Percentiles rank a stretch among this genome's conserved stretches.
These are phyloP conservation scores for Aspergillus ostianus DNA, from an alignment of 495 filamentous ascomycete species.

Conservation along the genomic window DNA sequence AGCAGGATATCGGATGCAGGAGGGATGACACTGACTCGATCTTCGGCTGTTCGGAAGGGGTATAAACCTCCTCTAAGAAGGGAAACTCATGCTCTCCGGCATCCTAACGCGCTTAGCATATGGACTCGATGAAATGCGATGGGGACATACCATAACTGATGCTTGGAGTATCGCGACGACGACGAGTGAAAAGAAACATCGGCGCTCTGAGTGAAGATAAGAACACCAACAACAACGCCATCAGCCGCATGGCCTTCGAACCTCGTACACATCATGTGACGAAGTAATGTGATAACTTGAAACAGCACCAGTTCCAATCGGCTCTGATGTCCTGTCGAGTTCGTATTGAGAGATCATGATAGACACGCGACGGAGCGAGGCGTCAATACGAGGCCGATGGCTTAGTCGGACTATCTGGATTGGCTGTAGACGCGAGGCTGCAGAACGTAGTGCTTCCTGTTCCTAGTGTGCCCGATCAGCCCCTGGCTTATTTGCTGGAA, in stretches of 20 bases:
- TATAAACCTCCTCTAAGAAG: slow-evolving; percentile 35
- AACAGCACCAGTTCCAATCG: background rate
- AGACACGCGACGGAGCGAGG: background rate
- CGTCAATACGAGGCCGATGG: background rate
- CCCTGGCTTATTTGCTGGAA: background rate
- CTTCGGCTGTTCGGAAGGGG: slow-evolving; percentile 28
- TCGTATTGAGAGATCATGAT: background rate
- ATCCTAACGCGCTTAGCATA: slow-evolving; percentile 17
- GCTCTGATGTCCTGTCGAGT: background rate
- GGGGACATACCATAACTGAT: slow-evolving; percentile 6
- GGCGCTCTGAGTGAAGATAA: background rate
- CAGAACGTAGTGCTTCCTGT: background rate
- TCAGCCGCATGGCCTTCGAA: background rate
- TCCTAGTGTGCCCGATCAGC: background rate
- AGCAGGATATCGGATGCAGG: background rate
- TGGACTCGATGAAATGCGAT: background rate
- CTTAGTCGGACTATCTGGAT: background rate
- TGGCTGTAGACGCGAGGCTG: background rate
- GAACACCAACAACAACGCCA: background rate
- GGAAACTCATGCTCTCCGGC: slow-evolving; percentile 31
- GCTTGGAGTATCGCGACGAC: background rate
- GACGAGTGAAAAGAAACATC: background rate
- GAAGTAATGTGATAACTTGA: background rate
- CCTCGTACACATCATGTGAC: background rate
- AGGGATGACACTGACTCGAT: slow-evolving; percentile 27